Evolutionary conservation across 2,329 filamentous ascomycete genomes (phyloP).

Genomic region (Aspergillaceae sp.): DNA sequence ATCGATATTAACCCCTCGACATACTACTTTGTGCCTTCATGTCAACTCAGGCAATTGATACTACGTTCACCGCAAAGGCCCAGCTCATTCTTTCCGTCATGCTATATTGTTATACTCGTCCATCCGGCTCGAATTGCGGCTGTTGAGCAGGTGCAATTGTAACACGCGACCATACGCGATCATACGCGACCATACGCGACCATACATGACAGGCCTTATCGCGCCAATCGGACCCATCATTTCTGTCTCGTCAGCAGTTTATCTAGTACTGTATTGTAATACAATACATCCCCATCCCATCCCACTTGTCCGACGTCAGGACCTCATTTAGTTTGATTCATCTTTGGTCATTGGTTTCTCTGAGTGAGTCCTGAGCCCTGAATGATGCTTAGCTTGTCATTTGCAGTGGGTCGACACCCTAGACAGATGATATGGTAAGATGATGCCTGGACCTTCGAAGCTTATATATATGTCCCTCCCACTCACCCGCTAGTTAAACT

Average conservation of each 20-base stretch:
- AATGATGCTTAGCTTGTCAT: too few relatives aligned
- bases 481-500: not conserved
- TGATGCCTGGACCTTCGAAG: not conserved
- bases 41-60: not conserved
- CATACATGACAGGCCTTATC: not conserved
- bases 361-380: too few relatives aligned
- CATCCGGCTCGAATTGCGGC: too few relatives aligned
- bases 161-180: too few relatives aligned
- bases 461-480: not conserved
- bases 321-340: not conserved
- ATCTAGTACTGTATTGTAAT: not conserved
- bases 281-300: not conserved
- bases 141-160: too few relatives aligned
- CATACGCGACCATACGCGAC: not conserved
- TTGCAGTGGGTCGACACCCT: not conserved
- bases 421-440: not conserved
- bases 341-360: too few relatives aligned
- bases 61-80: not conserved
- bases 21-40: conserved; percentile 2
- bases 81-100: too few relatives aligned
- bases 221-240: not conserved
- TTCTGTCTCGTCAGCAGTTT: not conserved
- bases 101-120: too few relatives aligned
- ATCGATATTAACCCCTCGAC: too few relatives aligned
- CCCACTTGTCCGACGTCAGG: not conserved